phyloP scores from a whole-genome alignment of 371 early-diverging fungal genomes.

The Apophysomyces sp. region DNA sequence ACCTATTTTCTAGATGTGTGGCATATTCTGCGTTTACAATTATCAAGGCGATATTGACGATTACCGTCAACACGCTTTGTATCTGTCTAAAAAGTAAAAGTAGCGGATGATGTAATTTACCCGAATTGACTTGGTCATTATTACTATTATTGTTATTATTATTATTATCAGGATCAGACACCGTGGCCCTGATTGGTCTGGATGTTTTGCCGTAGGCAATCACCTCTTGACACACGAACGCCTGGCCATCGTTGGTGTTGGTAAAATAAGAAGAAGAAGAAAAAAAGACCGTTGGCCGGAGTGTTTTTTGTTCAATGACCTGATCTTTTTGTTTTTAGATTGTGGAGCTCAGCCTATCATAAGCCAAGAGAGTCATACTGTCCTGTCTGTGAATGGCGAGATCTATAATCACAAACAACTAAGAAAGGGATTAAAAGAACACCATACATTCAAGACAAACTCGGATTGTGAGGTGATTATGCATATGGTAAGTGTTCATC shows the following conservation, averaged over 20 bases:
- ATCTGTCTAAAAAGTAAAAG: constrained; percentile 86
- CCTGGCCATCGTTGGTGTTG: constrained; percentile 95
- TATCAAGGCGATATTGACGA: constrained; percentile 74
- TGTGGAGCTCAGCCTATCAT: constrained; percentile 95
- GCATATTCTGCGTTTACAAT: constrained; percentile 92
- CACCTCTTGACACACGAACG: constrained; percentile 95
- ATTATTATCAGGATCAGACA: constrained; percentile 68
- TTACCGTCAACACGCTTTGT: constrained; percentile 82
- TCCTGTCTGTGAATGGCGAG: constrained; percentile 95
- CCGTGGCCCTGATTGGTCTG: constrained; percentile 98
- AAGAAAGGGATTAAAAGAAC: constrained; percentile 68
- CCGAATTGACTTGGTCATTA: background rate
- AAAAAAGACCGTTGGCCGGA: background rate
- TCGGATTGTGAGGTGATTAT: constrained; percentile 97
- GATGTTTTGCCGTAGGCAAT: constrained; percentile 76
- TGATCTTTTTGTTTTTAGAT: constrained; percentile 44
- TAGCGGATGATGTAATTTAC: too few species aligned
- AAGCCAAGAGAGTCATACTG: constrained; percentile 79
- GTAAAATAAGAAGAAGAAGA: constrained; percentile 34
- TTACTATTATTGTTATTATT: background rate
- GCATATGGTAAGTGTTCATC: constrained; percentile 83
- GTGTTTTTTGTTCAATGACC: background rate
- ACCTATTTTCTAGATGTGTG: constrained; percentile 79
- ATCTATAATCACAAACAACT: constrained; percentile 96
- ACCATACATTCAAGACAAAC: constrained; percentile 83